Evolutionary conservation across 257 asterid species (phyloP), one percentile per base, ranked within the genome.

Genomic region (Verbena officinalis): DNA sequence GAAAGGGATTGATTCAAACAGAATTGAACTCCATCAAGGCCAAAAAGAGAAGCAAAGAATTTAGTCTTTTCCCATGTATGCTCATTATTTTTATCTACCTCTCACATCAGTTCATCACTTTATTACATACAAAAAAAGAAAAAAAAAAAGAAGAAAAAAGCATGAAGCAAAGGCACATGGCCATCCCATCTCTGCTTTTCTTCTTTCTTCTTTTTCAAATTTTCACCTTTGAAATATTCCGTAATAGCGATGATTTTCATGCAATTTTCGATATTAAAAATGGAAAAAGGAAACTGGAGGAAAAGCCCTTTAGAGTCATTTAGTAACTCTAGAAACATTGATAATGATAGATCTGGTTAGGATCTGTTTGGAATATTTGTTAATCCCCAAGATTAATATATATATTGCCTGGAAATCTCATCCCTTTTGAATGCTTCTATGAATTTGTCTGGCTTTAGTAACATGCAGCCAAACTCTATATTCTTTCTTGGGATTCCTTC

Each of bases 401-500:
- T 27, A 54, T 72, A 55, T 33, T 36, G 71, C 78, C 73, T 75
- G 72, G 27, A 75, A 74, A 77, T 74, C 48, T 64, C 74, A 64
- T 53, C 9, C 52, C 68, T 58, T 31, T 70, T 67, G 60, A 69
- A 66, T 72, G 75, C 64, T 44, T 68, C 81, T 69, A 46, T 52
- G 62, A 53, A 62, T 77, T 79, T 79, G 86, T 81, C 84, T 79
- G 62, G 78, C 94, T 83, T 83, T 85, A 81, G 89, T 80, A 83
- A 80, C 91, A 83, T 85, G 91, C n/a, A n/a, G n/a, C 87, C 96
- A 84, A 88, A 80, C 77, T 64, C 68, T 71, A 38, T 55, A 78
- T 80, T 76, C 80, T 68, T 71, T 83, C 78, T 80, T 78, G 84
- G 90, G 86, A 83, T 79, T 82, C 88, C 74, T 74, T 72, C 77